Evolutionary conservation across 768 basidiomycete genomes (phyloP).

Genomic region (Psilocybe azurescens): DNA sequence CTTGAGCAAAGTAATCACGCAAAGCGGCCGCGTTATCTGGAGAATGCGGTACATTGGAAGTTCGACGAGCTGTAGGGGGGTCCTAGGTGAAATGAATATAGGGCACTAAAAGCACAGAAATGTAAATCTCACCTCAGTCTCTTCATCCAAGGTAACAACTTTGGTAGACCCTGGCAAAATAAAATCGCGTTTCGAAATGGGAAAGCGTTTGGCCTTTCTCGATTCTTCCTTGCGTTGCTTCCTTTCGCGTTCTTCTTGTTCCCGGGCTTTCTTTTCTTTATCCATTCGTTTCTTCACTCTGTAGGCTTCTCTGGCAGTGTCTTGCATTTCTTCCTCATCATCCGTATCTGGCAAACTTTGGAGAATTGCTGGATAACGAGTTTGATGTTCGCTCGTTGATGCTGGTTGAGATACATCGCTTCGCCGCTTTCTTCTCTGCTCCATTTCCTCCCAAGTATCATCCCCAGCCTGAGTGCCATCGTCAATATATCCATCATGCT

Average conservation of each 20-base stretch:
- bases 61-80: neutral
- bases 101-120: neutral
- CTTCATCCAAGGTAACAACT: neutral
- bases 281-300: constrained; percentile 30
- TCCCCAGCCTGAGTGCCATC: constrained; percentile 20
- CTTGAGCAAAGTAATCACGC: constrained; percentile 15
- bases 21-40: constrained; percentile 2
- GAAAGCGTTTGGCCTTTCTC: constrained; percentile 27
- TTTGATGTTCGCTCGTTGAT: constrained; percentile 10
- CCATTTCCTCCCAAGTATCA: constrained; percentile 24
- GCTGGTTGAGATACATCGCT: neutral
- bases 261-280: constrained; percentile 19
- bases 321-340: constrained; percentile 38
- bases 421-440: constrained; percentile 13
- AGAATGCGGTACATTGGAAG: constrained; percentile 1
- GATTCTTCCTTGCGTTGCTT: constrained; percentile 17
- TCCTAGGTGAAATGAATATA: neutral
- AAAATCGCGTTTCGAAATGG: constrained; percentile 5
- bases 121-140: neutral
- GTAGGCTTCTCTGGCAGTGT: constrained; percentile 37
- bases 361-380: constrained; percentile 41
- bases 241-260: constrained; percentile 22
- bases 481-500: constrained; percentile 23
- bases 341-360: constrained; percentile 45
- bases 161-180: constrained; percentile 3